Base-by-base conservation (phyloP, 352 stramenopile species). In the Phytophthora podocarpi region DNA sequence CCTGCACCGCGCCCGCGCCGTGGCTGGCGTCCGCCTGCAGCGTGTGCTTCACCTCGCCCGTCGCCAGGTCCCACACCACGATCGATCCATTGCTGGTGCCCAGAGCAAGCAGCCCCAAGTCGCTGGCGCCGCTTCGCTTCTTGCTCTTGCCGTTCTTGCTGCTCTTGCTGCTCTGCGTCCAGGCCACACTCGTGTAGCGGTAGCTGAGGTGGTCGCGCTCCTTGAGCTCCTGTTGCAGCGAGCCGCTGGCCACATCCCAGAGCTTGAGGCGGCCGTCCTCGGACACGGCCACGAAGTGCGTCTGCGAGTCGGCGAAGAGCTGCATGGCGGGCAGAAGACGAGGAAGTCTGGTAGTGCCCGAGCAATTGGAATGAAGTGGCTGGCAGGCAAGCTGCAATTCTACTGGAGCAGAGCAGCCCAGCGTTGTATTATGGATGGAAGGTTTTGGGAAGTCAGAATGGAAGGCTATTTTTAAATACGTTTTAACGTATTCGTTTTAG, bases 121-220 rank as follows among this genome's bases (percentile, higher is more conserved):
- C 59, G 15, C 57, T 56, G 45, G 76, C 83, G 48, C 62, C 57
- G 30, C 43, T 54, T 53, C 82, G 80, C 67, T 89, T 89, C 54
- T 72, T 67, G 48, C 64, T 68, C 36, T 74, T 71, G 15, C n/a
- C n/a, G n/a, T n/a, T n/a, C n/a, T n/a, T n/a, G n/a, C n/a, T n/a
- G n/a, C 11, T 40, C 26, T 62, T 67, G 16, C 18, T 16, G n/a
- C 59, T 37, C 54, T 81, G 74, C 21, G 80, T 80, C 86, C 86
- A 95, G 13, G 84, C 77, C 24, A 89, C 63, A 56, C 74, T 75
- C 37, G 84, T 95, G 72, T 91, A 93, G 37, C 82, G 87, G 79
- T 93, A 93, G 60, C 68, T 91, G 32, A 93, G 71, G 67, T 95
- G 84, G 60, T 95, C 84, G 41, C 83, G 80, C 71, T 95, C 84